A percentile compares a stretch with the other conserved stretches of the same genome.
These are phyloP conservation scores for Spathaspora gorwiae DNA, from an alignment of 805 yeast species.

Conservation along the genomic window DNA sequence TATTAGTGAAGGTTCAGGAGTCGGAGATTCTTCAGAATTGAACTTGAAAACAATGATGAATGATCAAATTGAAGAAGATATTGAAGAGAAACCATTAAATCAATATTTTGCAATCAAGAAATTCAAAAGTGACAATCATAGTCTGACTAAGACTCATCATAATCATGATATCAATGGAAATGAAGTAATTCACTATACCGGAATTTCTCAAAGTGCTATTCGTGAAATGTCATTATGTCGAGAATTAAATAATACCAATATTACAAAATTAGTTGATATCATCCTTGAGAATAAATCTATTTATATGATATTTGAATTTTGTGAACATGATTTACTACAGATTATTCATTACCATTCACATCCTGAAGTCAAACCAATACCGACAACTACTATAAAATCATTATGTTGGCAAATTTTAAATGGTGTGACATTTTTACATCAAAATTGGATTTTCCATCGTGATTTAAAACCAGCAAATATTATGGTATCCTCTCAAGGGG, in stretches of 20 bases:
- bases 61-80: slow-evolving; percentile 1
- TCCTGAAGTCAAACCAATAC: slow-evolving; percentile 75
- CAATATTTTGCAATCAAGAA: slow-evolving; percentile 82
- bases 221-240: slow-evolving; percentile 94
- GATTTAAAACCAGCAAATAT: slow-evolving; percentile 97
- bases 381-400: slow-evolving; percentile 73
- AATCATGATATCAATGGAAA: slow-evolving; percentile 49
- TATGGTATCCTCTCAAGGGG: slow-evolving; percentile 86
- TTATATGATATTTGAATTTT: slow-evolving; percentile 92
- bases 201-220: slow-evolving; percentile 92
- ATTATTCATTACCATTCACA: slow-evolving; percentile 93
- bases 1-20: slow-evolving; percentile 9
- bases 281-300: slow-evolving; percentile 84
- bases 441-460: slow-evolving; percentile 93
- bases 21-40: neutral
- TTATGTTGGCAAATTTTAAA: slow-evolving; percentile 88
- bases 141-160: slow-evolving; percentile 24
- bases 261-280: slow-evolving; percentile 76
- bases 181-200: slow-evolving; percentile 84
- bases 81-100: slow-evolving; percentile 8
- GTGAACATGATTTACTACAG: slow-evolving; percentile 92
- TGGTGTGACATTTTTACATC: slow-evolving; percentile 88
- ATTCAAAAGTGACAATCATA: slow-evolving; percentile 74
- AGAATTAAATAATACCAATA: slow-evolving; percentile 75
- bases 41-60: neutral